Conservation (phyloP, 2,329 filamentous ascomycete genomes). For the Mollisiaceae sp. region DNA sequence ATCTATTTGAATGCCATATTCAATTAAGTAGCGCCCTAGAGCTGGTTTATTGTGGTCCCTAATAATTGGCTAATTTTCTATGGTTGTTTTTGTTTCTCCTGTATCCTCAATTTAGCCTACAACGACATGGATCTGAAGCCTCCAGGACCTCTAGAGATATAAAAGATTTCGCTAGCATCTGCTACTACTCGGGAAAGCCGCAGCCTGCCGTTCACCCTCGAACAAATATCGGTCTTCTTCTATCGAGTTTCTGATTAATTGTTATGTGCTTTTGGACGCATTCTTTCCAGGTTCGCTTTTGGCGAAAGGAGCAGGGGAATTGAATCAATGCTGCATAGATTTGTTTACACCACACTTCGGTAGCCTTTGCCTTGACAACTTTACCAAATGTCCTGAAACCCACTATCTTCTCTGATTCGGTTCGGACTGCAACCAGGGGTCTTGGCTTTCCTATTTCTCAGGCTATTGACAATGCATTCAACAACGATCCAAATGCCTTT, state of each 20-base stretch:
- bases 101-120: no score
- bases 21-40: no score
- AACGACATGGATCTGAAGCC: no score
- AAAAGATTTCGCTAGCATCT: neutral
- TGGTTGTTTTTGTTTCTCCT: no score
- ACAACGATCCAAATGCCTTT: neutral
- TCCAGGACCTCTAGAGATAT: no score
- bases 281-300: neutral
- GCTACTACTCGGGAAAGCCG: no score
- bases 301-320: neutral
- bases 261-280: neutral
- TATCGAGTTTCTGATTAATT: neutral
- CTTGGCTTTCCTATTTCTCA: neutral
- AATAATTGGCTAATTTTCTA: no score
- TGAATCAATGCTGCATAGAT: neutral
- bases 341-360: neutral
- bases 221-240: slow-evolving; percentile 9
- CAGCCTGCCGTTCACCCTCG: no score
- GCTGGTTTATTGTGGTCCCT: no score
- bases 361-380: neutral
- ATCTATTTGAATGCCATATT: no score
- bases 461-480: neutral
- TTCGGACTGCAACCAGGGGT: neutral
- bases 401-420: neutral
- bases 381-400: slow-evolving; percentile 4